These are phyloP conservation scores for Fusarium tjaetaba DNA, from an alignment of 2,329 filamentous ascomycete genomes.

Conservation along the genomic window DNA sequence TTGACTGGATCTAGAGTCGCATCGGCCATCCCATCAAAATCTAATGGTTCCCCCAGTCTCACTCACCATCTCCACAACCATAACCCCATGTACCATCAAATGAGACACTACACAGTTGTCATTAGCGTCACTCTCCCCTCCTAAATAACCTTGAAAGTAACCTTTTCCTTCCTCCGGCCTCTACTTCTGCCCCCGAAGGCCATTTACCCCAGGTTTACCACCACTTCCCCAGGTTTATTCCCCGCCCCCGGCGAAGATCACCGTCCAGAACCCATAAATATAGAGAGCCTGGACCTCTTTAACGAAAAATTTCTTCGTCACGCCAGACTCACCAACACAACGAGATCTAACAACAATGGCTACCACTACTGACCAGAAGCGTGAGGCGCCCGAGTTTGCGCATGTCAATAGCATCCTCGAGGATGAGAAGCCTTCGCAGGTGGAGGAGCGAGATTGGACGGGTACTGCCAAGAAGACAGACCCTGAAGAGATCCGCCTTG, in stretches of 20 bases:
- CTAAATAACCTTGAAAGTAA: neutral
- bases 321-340: neutral
- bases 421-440: slow-evolving; percentile 36
- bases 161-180: slow-evolving; percentile 11
- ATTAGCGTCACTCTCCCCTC: slow-evolving; percentile 2
- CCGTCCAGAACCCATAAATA: slow-evolving; percentile 26
- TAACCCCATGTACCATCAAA: slow-evolving; percentile 6
- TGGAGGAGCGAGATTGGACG: slow-evolving; percentile 48
- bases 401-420: slow-evolving; percentile 40
- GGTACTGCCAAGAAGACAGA: slow-evolving; percentile 52
- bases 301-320: neutral
- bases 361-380: slow-evolving; percentile 5
- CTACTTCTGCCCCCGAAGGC: slow-evolving; percentile 30
- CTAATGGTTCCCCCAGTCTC: neutral
- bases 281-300: slow-evolving; percentile 1
- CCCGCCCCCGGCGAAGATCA: slow-evolving; percentile 32
- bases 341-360: slow-evolving; percentile 8
- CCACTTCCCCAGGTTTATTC: slow-evolving; percentile 25
- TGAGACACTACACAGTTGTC: neutral
- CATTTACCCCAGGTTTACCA: slow-evolving; percentile 13
- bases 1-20: neutral
- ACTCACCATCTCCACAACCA: slow-evolving; percentile 11
- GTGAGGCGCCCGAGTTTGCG: slow-evolving; percentile 28
- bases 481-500: slow-evolving; percentile 52
- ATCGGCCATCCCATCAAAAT: neutral